phyloP scores from a whole-genome alignment of 2,329 filamentous ascomycete genomes.

The Polychaeton citri region DNA sequence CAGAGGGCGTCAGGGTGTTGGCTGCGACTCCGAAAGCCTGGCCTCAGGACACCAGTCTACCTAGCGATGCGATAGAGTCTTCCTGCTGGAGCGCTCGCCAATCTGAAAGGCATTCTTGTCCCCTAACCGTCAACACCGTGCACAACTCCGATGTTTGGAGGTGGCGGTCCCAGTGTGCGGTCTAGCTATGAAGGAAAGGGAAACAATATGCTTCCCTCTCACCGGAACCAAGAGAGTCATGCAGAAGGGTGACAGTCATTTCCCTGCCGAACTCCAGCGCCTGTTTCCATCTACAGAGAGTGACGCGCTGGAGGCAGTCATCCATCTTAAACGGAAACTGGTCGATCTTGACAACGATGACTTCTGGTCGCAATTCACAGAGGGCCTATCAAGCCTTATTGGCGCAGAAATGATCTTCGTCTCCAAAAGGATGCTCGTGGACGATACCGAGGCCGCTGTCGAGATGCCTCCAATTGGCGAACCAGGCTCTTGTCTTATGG shows the following conservation, averaged over 20 bases:
- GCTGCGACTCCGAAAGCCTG: too few species aligned
- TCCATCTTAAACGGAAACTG: conserved; percentile 45
- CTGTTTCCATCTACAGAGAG: conserved; percentile 34
- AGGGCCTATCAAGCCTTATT: conserved; percentile 49
- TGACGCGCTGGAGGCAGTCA: conserved; percentile 46
- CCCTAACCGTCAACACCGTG: too few species aligned
- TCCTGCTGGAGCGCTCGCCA: too few species aligned
- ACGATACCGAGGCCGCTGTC: conserved; percentile 44
- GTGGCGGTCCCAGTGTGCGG: too few species aligned
- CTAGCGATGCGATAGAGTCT: too few species aligned
- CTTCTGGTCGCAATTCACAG: conserved; percentile 53
- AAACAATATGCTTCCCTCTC: conserved; percentile 15
- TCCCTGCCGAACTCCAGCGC: conserved; percentile 11
- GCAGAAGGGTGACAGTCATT: conserved; percentile 13
- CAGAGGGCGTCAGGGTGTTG: too few species aligned
- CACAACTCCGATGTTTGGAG: too few species aligned
- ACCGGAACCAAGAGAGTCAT: conserved; percentile 13
- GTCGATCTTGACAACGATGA: conserved; percentile 40
- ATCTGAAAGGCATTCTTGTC: too few species aligned
- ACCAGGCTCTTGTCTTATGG: conserved; percentile 49
- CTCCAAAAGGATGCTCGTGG: conserved; percentile 47
- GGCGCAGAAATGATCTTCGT: conserved; percentile 57
- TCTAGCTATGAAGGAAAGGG: conserved; percentile 9
- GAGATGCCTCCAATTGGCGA: conserved; percentile 50
- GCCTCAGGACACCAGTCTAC: too few species aligned